A percentile compares a stretch with the other conserved stretches of the same genome.
These are phyloP conservation scores for Hypoxylon sp. DNA, from an alignment of 2,329 filamentous ascomycete genomes.

Conservation along the genomic window DNA sequence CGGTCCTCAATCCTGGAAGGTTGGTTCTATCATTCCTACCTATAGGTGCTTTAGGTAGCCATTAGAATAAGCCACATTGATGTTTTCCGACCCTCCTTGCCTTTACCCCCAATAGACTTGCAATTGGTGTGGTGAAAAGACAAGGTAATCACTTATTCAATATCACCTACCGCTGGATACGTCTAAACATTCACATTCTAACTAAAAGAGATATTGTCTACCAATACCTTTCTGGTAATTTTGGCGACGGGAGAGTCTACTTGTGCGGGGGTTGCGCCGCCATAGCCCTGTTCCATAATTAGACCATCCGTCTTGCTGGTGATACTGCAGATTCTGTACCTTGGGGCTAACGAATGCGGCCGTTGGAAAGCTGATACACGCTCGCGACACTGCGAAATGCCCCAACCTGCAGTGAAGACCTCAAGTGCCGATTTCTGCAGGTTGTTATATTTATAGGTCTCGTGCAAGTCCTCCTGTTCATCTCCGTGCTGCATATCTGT, in stretches of 20 bases:
- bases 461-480: slow-evolving; percentile 11
- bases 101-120: background rate
- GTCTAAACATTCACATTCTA: background rate
- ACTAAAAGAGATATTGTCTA: background rate
- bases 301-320: slow-evolving; percentile 20
- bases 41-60: background rate
- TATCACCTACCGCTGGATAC: background rate
- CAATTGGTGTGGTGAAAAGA: background rate
- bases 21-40: background rate
- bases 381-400: slow-evolving; percentile 3
- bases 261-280: slow-evolving; percentile 3
- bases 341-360: slow-evolving; percentile 3
- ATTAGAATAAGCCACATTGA: background rate
- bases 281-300: slow-evolving; percentile 38
- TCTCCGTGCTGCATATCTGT: background rate
- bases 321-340: background rate
- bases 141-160: background rate
- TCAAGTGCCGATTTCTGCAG: background rate
- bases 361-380: slow-evolving; percentile 10
- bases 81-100: background rate
- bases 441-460: slow-evolving; percentile 12
- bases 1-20: slow-evolving; percentile 1
- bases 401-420: background rate
- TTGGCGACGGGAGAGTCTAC: background rate
- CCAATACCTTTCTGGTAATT: background rate